A percentile compares a stretch with the other conserved stretches of the same genome.
Evolutionary conservation across 2,329 filamentous ascomycete genomes (phyloP).

Genomic region (Sporothrix brasiliensis): DNA sequence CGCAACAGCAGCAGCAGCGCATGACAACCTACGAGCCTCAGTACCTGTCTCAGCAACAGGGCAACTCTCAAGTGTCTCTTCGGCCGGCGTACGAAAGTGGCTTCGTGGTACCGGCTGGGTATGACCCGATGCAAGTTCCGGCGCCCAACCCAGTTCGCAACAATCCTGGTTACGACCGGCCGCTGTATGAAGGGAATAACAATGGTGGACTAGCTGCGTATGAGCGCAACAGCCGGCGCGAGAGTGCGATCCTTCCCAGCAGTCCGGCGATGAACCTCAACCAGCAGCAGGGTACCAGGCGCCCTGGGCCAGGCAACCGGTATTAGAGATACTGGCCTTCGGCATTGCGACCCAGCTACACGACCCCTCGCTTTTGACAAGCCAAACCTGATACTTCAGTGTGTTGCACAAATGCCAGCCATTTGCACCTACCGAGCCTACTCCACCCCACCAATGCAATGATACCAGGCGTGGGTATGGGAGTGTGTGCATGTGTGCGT

Average conservation of each 20-base stretch:
- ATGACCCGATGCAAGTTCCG: conserved; percentile 43
- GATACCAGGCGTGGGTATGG: conserved; percentile 3
- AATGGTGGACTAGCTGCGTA: conserved; percentile 42
- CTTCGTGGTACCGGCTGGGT: conserved; percentile 44
- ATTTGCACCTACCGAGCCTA: conserved; percentile 3
- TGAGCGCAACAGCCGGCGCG: conserved; percentile 52
- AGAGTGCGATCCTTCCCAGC: conserved; percentile 60
- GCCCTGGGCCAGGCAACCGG: conserved; percentile 58
- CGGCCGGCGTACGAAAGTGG: conserved; percentile 53
- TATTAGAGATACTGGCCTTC: conserved; percentile 44
- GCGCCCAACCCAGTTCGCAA: conserved; percentile 38
- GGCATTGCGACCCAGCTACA: conserved; percentile 31
- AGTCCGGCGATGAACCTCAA: conserved; percentile 50
- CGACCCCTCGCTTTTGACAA: conserved; percentile 28
- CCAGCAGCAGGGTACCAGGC: conserved; percentile 51
- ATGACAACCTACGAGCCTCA: conserved; percentile 51
- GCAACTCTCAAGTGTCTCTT: conserved; percentile 40
- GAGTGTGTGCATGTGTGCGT: not conserved
- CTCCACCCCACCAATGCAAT: conserved; percentile 11
- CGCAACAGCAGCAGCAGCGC: conserved; percentile 35
- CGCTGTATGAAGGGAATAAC: conserved; percentile 41
- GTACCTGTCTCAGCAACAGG: conserved; percentile 46
- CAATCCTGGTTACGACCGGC: conserved; percentile 47
- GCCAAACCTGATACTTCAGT: conserved; percentile 5
- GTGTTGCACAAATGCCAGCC: conserved; percentile 19